These are phyloP conservation scores for Catunica adiposa DNA, from an alignment of 2,329 filamentous ascomycete species.

Conservation along the genomic window DNA sequence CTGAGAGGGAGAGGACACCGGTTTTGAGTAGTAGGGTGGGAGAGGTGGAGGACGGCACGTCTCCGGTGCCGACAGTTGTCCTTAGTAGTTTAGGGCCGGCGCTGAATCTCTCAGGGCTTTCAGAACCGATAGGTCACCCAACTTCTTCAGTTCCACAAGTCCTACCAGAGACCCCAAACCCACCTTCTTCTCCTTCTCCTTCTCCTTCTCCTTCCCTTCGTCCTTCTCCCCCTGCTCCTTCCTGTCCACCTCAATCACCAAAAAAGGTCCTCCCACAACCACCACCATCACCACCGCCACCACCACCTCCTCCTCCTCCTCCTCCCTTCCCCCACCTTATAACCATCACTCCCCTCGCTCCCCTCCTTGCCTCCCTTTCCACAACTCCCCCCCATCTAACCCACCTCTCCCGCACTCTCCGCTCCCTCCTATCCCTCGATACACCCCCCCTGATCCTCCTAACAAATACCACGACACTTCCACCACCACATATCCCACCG, in stretches of 20 bases:
- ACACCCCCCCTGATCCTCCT: conserved; percentile 39
- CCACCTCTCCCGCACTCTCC: not conserved
- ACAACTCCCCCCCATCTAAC: not conserved
- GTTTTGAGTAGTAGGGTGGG: too few relatives aligned
- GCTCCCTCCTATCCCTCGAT: conserved; percentile 19
- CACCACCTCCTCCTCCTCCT: not conserved
- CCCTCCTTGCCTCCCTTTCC: not conserved
- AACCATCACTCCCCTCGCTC: not conserved
- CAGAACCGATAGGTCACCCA: too few relatives aligned
- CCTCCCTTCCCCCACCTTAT: not conserved
- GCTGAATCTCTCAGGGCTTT: too few relatives aligned
- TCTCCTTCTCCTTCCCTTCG: not conserved
- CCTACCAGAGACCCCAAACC: too few relatives aligned
- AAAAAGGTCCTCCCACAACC: not conserved
- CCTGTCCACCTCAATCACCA: not conserved
- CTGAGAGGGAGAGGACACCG: too few relatives aligned
- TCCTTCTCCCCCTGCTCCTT: not conserved
- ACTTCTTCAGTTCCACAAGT: too few relatives aligned
- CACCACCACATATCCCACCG: not conserved
- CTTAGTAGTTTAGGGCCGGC: too few relatives aligned
- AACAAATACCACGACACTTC: conserved; percentile 32
- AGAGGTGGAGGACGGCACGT: too few relatives aligned
- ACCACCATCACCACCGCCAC: not conserved
- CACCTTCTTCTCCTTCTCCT: not conserved
- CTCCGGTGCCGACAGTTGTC: too few relatives aligned